Conservation (phyloP, 179 eudicot genomes). For the Pouteria campechiana region DNA sequence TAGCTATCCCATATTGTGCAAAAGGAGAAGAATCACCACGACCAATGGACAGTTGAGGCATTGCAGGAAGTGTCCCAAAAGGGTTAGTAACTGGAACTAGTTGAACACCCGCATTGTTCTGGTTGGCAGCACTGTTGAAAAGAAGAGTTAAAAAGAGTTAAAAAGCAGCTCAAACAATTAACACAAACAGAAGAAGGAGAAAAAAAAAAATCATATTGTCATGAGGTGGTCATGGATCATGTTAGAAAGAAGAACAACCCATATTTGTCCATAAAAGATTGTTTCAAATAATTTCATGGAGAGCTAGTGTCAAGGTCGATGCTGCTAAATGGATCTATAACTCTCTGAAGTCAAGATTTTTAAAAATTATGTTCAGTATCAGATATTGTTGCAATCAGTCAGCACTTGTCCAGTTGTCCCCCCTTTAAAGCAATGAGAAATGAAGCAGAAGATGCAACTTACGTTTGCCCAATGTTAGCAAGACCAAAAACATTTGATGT, state of each 20-base stretch:
- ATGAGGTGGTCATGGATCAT: too few relatives aligned
- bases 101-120: neutral
- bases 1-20: slow-evolving; percentile 48
- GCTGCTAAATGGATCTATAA: too few relatives aligned
- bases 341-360: too few relatives aligned
- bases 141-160: neutral
- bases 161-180: neutral
- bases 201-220: too few relatives aligned
- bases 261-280: too few relatives aligned
- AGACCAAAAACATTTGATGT: neutral
- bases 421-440: too few relatives aligned
- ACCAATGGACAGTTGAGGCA: slow-evolving; percentile 13
- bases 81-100: slow-evolving; percentile 18
- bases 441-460: neutral
- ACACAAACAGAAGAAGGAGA: neutral
- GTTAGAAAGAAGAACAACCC: too few relatives aligned
- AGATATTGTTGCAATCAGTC: too few relatives aligned
- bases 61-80: slow-evolving; percentile 21
- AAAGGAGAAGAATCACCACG: slow-evolving; percentile 10
- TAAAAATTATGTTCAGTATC: too few relatives aligned
- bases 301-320: too few relatives aligned
- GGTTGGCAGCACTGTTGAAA: neutral
- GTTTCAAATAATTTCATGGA: too few relatives aligned
- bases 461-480: neutral
- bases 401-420: too few relatives aligned